These are phyloP conservation scores for Erigeron canadensis DNA, from an alignment of 129 eudicot species.

Conservation along the genomic window DNA sequence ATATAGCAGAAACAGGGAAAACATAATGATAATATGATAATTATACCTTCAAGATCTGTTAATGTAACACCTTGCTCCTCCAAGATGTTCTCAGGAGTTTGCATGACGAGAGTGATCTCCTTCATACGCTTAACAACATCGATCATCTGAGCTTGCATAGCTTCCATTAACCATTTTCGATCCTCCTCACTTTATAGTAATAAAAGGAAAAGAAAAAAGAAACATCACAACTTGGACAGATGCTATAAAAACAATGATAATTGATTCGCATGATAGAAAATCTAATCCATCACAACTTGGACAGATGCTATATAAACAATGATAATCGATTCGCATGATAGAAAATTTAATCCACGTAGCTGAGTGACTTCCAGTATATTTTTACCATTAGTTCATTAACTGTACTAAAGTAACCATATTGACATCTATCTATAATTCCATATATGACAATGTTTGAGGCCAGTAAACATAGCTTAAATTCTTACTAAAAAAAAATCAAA, in stretches of 20 bases:
- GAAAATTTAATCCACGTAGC: too few relatives aligned
- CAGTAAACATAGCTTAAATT: too few relatives aligned
- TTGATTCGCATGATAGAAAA: too few relatives aligned
- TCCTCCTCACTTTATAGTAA: slow-evolving; percentile 75
- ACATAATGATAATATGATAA: background rate
- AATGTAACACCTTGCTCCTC: slow-evolving; percentile 89
- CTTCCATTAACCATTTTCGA: slow-evolving; percentile 93
- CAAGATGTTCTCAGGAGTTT: slow-evolving; percentile 74
- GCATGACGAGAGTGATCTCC: slow-evolving; percentile 90
- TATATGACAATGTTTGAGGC: too few relatives aligned
- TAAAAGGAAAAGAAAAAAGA: background rate
- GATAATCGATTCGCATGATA: background rate
- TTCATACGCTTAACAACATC: slow-evolving; percentile 89
- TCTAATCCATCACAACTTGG: slow-evolving; percentile 5
- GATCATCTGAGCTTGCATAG: slow-evolving; percentile 88
- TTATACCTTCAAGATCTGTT: slow-evolving; percentile 74
- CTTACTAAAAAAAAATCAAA: too few relatives aligned
- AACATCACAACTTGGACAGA: background rate
- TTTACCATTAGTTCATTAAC: too few relatives aligned
- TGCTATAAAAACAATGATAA: background rate
- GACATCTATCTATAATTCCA: too few relatives aligned
- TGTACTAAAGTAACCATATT: too few relatives aligned
- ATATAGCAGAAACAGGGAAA: background rate
- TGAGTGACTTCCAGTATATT: too few relatives aligned
- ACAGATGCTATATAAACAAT: background rate